These are phyloP conservation scores for Diaporthe eres DNA, from an alignment of 2,329 filamentous ascomycete species.

Conservation along the genomic window DNA sequence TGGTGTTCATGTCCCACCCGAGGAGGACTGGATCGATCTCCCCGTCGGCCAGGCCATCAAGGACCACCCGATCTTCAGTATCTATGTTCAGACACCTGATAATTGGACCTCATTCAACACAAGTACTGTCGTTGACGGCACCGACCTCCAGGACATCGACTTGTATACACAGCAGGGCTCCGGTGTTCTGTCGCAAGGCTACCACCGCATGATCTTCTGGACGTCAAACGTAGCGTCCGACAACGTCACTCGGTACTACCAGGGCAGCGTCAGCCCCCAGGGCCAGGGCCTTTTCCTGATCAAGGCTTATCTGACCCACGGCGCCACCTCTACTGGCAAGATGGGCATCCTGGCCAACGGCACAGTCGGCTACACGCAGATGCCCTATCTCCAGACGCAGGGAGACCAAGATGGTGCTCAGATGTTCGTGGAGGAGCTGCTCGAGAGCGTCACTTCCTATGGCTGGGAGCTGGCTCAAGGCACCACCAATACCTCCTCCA, in stretches of 20 bases:
- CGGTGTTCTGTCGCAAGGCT: constrained; percentile 59
- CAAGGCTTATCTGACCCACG: constrained; percentile 65
- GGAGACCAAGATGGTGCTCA: constrained; percentile 47
- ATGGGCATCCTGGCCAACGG: constrained; percentile 56
- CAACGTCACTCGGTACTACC: constrained; percentile 49
- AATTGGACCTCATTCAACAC: constrained; percentile 29
- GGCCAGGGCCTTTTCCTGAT: constrained; percentile 59
- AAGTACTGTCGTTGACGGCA: constrained; percentile 3
- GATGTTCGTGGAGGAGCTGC: constrained; percentile 46
- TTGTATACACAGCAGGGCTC: constrained; percentile 50
- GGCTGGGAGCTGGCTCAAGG: constrained; percentile 12
- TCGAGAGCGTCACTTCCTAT: constrained; percentile 46
- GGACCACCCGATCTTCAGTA: constrained; percentile 44
- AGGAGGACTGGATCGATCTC: constrained; percentile 45
- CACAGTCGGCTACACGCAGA: constrained; percentile 56
- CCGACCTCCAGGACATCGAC: constrained; percentile 45
- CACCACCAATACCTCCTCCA: constrained; percentile 3
- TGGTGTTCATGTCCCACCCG: constrained; percentile 38
- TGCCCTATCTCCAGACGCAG: constrained; percentile 52
- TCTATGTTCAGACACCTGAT: constrained; percentile 39
- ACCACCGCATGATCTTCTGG: constrained; percentile 62
- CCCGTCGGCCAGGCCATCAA: constrained; percentile 42
- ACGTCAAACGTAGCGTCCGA: constrained; percentile 53
- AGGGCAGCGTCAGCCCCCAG: constrained; percentile 53
- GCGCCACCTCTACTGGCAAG: constrained; percentile 61